These are phyloP conservation scores for Sindora glabra DNA, from an alignment of 306 rosid genomes.

Conservation along the genomic window DNA sequence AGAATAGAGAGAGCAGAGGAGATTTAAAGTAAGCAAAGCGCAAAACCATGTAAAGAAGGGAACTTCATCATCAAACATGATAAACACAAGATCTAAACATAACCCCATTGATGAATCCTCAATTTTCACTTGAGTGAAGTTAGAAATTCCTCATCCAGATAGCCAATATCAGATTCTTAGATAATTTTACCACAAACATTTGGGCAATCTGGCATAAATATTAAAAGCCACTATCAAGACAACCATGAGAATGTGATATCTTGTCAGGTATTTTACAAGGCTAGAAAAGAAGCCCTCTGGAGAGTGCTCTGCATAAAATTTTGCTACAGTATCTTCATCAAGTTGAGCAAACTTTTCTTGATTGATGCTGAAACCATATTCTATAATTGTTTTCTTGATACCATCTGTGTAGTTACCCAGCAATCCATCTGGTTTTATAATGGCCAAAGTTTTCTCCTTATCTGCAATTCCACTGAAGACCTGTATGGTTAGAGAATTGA, in stretches of 20 bases:
- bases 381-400: slow-evolving; percentile 46
- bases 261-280: slow-evolving; percentile 71
- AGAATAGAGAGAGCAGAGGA: neutral
- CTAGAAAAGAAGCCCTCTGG: slow-evolving; percentile 52
- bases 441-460: slow-evolving; percentile 56
- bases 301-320: slow-evolving; percentile 72
- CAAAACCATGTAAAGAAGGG: slow-evolving; percentile 4
- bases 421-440: slow-evolving; percentile 85
- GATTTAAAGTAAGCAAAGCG: slow-evolving; percentile 1
- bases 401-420: slow-evolving; percentile 48
- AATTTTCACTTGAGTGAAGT: neutral
- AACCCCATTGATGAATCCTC: neutral
- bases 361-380: slow-evolving; percentile 51
- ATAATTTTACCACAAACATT: neutral
- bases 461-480: slow-evolving; percentile 25
- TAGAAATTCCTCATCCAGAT: neutral
- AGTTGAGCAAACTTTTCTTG: slow-evolving; percentile 47
- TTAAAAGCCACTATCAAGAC: neutral
- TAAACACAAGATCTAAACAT: neutral
- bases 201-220: neutral
- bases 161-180: neutral
- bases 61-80: slow-evolving; percentile 10
- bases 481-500: slow-evolving; percentile 35
- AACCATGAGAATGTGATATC: slow-evolving; percentile 44
- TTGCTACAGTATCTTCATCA: slow-evolving; percentile 44